These are phyloP conservation scores for Cryptococcus neoformans DNA, from an alignment of 1,284 basidiomycete genomes.

Conservation along the genomic window DNA sequence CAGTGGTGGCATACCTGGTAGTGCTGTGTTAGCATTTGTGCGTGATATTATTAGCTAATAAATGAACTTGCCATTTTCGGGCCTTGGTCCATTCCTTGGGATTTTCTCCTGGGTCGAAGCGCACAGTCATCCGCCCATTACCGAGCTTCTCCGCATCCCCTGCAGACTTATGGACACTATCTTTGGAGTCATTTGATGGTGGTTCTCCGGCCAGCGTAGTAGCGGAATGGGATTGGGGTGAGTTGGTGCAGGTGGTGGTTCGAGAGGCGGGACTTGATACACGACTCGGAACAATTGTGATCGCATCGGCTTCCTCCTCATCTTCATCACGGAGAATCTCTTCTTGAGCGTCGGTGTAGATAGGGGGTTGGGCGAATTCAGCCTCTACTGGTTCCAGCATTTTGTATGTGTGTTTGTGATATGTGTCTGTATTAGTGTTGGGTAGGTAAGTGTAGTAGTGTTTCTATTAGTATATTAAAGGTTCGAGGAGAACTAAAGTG, in stretches of 20 bases:
- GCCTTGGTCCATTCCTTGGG: slow-evolving; percentile 34
- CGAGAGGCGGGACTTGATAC: neutral
- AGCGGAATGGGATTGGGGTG: neutral
- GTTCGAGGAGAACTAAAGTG: no score
- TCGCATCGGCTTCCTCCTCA: slow-evolving; percentile 12
- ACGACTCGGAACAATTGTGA: neutral
- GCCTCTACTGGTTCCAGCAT: slow-evolving; percentile 40
- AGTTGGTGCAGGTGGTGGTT: neutral
- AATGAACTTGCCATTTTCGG: slow-evolving; percentile 32
- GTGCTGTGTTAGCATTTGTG: neutral
- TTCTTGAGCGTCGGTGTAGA: slow-evolving; percentile 30
- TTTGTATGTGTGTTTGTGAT: neutral
- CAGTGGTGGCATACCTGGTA: slow-evolving; percentile 29
- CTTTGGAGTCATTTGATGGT: neutral
- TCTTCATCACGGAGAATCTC: slow-evolving; percentile 20
- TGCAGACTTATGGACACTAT: neutral
- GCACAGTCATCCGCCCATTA: slow-evolving; percentile 25
- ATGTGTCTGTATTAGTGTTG: no score
- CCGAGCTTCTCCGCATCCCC: slow-evolving; percentile 15
- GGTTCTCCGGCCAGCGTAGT: no score
- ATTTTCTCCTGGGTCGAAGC: slow-evolving; percentile 30
- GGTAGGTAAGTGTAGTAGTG: no score
- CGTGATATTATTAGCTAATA: neutral
- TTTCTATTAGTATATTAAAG: no score
- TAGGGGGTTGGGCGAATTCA: slow-evolving; percentile 35